Percentiles rank a stretch among this genome's conserved stretches.
These are phyloP conservation scores for Musa troglodytarum DNA, from an alignment of 176 grass and related monocot species.

Conservation along the genomic window DNA sequence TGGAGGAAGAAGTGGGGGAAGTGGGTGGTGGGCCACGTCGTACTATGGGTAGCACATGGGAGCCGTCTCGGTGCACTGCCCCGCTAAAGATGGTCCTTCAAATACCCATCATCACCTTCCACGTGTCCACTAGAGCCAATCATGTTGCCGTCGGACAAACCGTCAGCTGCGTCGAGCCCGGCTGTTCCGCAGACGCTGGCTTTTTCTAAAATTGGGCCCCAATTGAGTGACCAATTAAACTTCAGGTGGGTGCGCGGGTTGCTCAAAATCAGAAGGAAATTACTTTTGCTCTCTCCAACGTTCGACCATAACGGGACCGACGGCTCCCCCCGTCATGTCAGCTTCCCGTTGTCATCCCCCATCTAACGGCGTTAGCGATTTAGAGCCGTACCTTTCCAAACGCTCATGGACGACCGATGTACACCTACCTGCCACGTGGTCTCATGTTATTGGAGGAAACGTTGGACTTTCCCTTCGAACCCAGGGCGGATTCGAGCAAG, in stretches of 20 bases:
- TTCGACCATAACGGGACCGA: constrained; percentile 16
- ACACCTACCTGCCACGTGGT: too few species aligned
- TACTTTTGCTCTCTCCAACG: constrained; percentile 11
- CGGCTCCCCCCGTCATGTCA: constrained; percentile 6
- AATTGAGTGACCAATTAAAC: background rate
- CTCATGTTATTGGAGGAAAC: background rate
- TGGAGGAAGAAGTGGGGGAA: background rate
- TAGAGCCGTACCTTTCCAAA: too few species aligned
- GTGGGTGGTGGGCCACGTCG: background rate
- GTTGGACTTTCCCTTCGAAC: background rate
- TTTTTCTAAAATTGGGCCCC: background rate
- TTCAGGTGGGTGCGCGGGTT: background rate
- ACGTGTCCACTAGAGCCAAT: background rate
- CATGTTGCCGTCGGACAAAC: background rate
- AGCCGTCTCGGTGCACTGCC: background rate
- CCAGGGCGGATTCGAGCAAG: too few species aligned
- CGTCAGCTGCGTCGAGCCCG: constrained; percentile 20
- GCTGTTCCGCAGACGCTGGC: background rate
- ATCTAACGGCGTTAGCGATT: constrained; percentile 5
- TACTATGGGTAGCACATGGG: background rate
- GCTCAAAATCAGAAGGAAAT: background rate
- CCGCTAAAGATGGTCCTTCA: background rate
- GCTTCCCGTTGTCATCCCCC: background rate
- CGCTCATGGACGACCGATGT: too few species aligned
- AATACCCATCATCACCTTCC: background rate